Base-by-base conservation (phyloP, 306 rosid species). In the Acacia acuminata region DNA sequence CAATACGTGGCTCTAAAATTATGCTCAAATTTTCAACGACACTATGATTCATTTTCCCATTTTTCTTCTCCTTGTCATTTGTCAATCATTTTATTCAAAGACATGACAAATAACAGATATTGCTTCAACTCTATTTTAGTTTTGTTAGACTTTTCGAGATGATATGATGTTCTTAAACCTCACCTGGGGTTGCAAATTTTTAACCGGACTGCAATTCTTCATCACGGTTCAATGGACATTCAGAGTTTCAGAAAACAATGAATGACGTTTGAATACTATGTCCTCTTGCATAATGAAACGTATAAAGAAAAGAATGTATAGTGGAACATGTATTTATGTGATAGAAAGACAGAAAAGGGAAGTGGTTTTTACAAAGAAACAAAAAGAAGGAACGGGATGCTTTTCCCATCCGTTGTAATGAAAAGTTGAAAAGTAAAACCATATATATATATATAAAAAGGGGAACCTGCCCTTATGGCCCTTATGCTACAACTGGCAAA, bases 401-500 rank as follows among this genome's bases (percentile, higher is more conserved):
- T 83, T 72, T 77, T 73, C 58, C 72, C 68, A 65, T 71, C 77
- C 77, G 74, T 72, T 66, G 75, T 5, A 10, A 70, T 66, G 71
- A 56, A 84, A 86, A 83, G 85, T 73, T 67, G 77, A 69, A 75
- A 73, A 64, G 69, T 14, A 64, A 77, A n/a, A 81, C 19, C 51
- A 10, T 42, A 20, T 2, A 30, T 43, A 77, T 60, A 58, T 61
- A 32, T 17, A n/a, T n/a, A n/a, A n/a, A 51, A 51, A 79, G 55
- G 69, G 75, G 56, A 48, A 45, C 76, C 76, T 61, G 25, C 58
- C 58, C 76, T 40, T 63, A 64, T 75, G 82, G 30, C 76, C 76
- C 76, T 40, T 69, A 55, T 75, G 79, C 82, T 84, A 75, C 90
- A 84, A 87, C 86, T 82, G 88, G 88, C 90, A 84, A 84, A 87